phyloP scores from a whole-genome alignment of 345 rosid species.

The Brassica juncea region DNA sequence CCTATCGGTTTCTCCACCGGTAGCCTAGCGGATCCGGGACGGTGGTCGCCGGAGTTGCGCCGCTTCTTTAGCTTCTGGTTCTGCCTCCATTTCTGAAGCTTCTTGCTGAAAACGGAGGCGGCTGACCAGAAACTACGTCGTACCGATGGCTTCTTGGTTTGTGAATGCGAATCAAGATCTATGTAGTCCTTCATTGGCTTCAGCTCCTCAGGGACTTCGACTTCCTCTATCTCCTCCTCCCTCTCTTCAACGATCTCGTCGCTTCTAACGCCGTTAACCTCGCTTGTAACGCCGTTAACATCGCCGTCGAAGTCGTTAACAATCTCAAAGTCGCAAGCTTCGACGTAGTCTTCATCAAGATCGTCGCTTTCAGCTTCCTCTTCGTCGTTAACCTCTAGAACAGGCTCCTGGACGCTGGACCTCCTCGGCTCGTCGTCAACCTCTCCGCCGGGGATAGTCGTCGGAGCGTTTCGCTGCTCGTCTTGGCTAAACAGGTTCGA shows the following conservation, averaged over 20 bases:
- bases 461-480: constrained; percentile 51
- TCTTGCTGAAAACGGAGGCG: constrained; percentile 96
- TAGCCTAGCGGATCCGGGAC: constrained; percentile 72
- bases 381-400: constrained; percentile 59
- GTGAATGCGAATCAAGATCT: constrained; percentile 68
- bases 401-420: constrained; percentile 52
- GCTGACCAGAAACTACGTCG: constrained; percentile 98
- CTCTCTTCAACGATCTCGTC: constrained; percentile 65
- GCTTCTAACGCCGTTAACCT: constrained; percentile 22
- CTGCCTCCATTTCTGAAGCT: constrained; percentile 92
- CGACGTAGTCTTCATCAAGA: constrained; percentile 34
- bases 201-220: constrained; percentile 49
- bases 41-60: constrained; percentile 46
- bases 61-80: constrained; percentile 91
- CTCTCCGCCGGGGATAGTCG: constrained; percentile 36
- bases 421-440: constrained; percentile 52
- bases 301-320: constrained; percentile 46
- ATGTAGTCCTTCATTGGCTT: constrained; percentile 90
- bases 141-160: constrained; percentile 67
- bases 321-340: constrained; percentile 44
- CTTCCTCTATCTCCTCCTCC: constrained; percentile 41
- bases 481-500: constrained; percentile 73
- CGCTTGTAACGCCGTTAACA: constrained; percentile 35
- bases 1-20: constrained; percentile 97
- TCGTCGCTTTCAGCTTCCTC: constrained; percentile 51